Percentiles rank a stretch among this genome's conserved stretches.
Evolutionary conservation across 306 rosid species (phyloP).

Genomic region (Glycine soja): DNA sequence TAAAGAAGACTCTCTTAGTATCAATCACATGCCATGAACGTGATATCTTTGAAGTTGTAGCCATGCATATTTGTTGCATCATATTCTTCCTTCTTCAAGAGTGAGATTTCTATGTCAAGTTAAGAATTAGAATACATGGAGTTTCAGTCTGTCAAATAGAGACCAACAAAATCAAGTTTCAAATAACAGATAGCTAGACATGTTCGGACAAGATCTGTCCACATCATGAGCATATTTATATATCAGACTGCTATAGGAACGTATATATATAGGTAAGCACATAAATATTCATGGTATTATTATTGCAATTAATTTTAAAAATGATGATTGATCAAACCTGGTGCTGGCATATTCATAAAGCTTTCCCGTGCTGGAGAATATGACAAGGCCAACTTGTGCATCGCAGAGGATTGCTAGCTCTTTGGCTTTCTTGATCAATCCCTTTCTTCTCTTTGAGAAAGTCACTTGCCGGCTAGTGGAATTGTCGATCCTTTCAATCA

Average conservation of each 20-base stretch:
- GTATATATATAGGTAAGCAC: background rate
- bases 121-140: background rate
- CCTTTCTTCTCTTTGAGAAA: conserved; percentile 92
- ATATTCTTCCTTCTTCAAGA: background rate
- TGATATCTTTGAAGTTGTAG: background rate
- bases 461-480: conserved; percentile 87
- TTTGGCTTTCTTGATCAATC: conserved; percentile 85
- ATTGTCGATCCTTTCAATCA: conserved; percentile 80
- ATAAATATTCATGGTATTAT: conserved; percentile 1
- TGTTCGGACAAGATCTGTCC: background rate
- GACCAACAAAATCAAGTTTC: background rate
- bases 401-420: conserved; percentile 88
- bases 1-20: background rate
- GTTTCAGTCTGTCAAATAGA: background rate
- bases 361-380: conserved; percentile 82
- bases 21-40: conserved; percentile 18
- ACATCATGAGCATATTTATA: background rate
- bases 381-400: conserved; percentile 81
- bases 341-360: conserved; percentile 81
- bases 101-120: background rate
- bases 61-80: conserved; percentile 28
- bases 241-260: background rate
- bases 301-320: background rate
- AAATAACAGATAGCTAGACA: background rate
- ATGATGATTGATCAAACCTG: conserved; percentile 51